Conservation (phyloP, 768 basidiomycete genomes). For the Vishniacozyma victoriae region DNA sequence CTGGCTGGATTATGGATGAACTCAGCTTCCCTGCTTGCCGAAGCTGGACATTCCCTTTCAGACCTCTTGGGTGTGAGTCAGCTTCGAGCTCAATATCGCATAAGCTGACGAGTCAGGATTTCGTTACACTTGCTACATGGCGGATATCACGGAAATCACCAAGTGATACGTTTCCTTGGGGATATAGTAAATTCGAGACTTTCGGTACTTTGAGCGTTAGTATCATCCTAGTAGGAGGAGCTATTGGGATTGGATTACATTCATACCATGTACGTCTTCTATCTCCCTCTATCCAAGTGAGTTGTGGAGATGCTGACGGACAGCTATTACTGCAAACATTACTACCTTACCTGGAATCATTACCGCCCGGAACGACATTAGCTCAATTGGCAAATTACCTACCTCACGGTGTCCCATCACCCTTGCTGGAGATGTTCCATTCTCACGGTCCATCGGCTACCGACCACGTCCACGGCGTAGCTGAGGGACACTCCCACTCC, state of each 20-base stretch:
- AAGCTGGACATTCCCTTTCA: constrained; percentile 68
- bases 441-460: constrained; percentile 52
- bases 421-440: constrained; percentile 46
- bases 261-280: constrained; percentile 56
- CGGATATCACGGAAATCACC: constrained; percentile 75
- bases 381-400: constrained; percentile 34
- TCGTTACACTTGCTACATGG: constrained; percentile 86
- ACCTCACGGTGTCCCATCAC: constrained; percentile 41
- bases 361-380: constrained; percentile 56
- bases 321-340: constrained; percentile 72
- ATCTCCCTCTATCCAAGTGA: not conserved
- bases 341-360: constrained; percentile 57
- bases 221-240: constrained; percentile 57
- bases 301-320: constrained; percentile 6
- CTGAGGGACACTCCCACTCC: constrained; percentile 49
- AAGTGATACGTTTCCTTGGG: constrained; percentile 54
- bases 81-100: not conserved
- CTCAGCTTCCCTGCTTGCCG: constrained; percentile 82
- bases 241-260: constrained; percentile 64
- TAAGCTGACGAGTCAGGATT: constrained; percentile 61
- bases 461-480: constrained; percentile 22
- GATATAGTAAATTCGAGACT: constrained; percentile 74
- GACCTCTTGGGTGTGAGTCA: constrained; percentile 42
- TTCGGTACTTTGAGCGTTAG: constrained; percentile 88
- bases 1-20: constrained; percentile 80